Evolutionary conservation across 768 basidiomycete species (phyloP), one percentile per base, ranked within the genome.

Genomic region (Collybia mongolica): DNA sequence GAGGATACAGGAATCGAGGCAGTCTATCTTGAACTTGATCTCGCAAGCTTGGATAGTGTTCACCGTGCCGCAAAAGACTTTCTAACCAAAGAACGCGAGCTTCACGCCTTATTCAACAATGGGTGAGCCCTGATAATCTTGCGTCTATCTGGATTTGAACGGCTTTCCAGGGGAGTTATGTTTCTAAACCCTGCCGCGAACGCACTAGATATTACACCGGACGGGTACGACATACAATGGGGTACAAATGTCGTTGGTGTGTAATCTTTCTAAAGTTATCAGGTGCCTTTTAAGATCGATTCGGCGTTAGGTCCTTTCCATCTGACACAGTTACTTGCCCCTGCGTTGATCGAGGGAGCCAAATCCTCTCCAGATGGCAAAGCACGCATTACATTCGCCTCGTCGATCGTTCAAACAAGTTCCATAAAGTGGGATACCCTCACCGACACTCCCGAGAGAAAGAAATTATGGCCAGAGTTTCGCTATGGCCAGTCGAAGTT

Each of bases 201-300:
- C 32, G 44, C 50, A 22, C 24, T 51, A 38, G 44, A 46, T 20
- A 24, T 73, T 19, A 83, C 79, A 0, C 64, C 53, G 12, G 71
- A 79, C 20, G 79, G 79, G 5, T 81, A 77, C 48, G 82, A 83
- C 55, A 58, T 79, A n/a, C 75, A 78, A 46, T 84, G 82, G 47
- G 82, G 78, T 11, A 78, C 75, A 2, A 83, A 83, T 53, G 77
- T 79, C 23, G 54, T 82, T 6, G 80, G 80, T 74, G 49, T 17
- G 62, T 48, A 24, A 23, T n/a, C 19, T 28, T 18, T 23, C 15
- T 2, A 35, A 40, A 40, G n/a, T n/a, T n/a, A n/a, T n/a, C n/a
- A n/a, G n/a, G n/a, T n/a, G n/a, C n/a, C n/a, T n/a, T n/a, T n/a
- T n/a, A n/a, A n/a, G n/a, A n/a, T n/a, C n/a, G n/a, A n/a, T n/a